These are phyloP conservation scores for Aspergillus saccharolyticus DNA, from an alignment of 495 filamentous ascomycete genomes.

Conservation along the genomic window DNA sequence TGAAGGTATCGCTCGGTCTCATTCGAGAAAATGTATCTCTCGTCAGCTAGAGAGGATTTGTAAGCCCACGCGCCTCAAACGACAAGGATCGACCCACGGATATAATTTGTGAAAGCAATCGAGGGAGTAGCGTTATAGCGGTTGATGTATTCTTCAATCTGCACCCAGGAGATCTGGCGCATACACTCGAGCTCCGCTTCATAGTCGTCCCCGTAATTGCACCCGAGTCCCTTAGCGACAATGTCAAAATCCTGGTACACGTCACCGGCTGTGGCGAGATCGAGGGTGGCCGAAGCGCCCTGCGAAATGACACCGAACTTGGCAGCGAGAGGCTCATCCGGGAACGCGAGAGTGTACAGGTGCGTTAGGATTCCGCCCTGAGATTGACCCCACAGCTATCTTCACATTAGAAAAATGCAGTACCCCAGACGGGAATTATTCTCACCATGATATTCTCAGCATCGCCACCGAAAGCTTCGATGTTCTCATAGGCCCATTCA, in stretches of 20 bases:
- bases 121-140: constrained; percentile 19
- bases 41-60: constrained; percentile 10
- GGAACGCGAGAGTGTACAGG: constrained; percentile 19
- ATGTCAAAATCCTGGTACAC: constrained; percentile 35
- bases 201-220: constrained; percentile 32
- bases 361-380: constrained; percentile 23
- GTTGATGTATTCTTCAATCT: constrained; percentile 35
- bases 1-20: constrained; percentile 28
- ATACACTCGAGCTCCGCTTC: constrained; percentile 39
- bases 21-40: constrained; percentile 28
- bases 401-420: neutral
- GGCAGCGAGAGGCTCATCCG: constrained; percentile 14
- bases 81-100: constrained; percentile 6
- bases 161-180: constrained; percentile 31
- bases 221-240: constrained; percentile 40
- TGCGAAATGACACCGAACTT: constrained; percentile 19
- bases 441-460: constrained; percentile 31
- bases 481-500: constrained; percentile 51
- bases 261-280: constrained; percentile 12
- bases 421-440: constrained; percentile 9
- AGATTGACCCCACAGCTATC: constrained; percentile 38
- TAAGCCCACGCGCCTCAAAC: constrained; percentile 9
- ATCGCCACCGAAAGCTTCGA: constrained; percentile 56
- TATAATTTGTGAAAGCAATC: constrained; percentile 17
- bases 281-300: constrained; percentile 4